Evolutionary conservation across 2,329 filamentous ascomycete genomes (phyloP).

Genomic region (Emergomyces pasteurianus): DNA sequence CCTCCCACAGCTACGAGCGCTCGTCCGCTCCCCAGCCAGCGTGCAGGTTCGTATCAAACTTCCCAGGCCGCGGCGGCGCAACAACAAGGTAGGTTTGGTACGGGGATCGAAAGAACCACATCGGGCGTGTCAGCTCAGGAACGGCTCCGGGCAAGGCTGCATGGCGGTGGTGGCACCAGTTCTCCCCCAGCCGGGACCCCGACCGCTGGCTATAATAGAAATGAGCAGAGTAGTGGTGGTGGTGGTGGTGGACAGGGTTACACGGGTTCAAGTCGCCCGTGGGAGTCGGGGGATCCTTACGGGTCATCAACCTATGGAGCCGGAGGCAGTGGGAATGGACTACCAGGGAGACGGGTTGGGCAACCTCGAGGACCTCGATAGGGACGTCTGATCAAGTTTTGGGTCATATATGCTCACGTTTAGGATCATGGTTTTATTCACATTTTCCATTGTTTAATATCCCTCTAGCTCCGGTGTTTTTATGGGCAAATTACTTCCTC

Average conservation of each 20-base stretch:
- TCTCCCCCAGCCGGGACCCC: conserved; percentile 18
- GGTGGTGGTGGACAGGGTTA: neutral
- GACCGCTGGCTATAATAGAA: conserved; percentile 9
- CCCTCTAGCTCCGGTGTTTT: neutral
- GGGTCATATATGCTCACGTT: neutral
- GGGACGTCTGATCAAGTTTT: neutral
- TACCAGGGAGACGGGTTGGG: neutral
- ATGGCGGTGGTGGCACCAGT: conserved; percentile 52
- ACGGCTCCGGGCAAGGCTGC: conserved; percentile 66
- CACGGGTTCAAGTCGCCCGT: neutral
- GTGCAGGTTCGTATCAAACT: conserved; percentile 62
- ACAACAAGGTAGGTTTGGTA: conserved; percentile 23
- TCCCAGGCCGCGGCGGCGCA: conserved; percentile 25
- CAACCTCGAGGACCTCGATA: neutral
- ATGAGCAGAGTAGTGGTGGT: neutral
- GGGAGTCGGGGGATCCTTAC: neutral
- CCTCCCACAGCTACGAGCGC: conserved; percentile 23
- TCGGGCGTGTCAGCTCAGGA: conserved; percentile 59
- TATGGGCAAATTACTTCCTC: neutral
- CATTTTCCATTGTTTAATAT: neutral
- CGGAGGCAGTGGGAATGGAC: neutral
- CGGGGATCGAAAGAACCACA: conserved; percentile 27
- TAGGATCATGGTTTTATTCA: neutral
- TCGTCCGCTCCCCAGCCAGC: conserved; percentile 58
- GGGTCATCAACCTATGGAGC: neutral